phyloP scores from a whole-genome alignment of 1,284 basidiomycete species.

The Fomitiporia mediterranea region DNA sequence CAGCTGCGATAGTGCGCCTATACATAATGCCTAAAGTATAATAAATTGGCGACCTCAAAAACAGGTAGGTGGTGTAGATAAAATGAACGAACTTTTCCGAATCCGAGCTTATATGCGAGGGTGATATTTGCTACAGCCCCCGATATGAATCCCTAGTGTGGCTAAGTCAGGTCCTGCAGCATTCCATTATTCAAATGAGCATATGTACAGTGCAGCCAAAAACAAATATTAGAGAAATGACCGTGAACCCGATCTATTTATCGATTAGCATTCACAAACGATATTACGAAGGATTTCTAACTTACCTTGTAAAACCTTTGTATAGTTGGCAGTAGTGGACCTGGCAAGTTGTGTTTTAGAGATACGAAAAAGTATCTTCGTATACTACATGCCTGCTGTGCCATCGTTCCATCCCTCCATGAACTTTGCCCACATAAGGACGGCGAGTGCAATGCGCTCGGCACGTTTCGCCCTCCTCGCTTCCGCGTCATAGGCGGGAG shows the following conservation, averaged over 20 bases:
- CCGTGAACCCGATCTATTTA: constrained; percentile 37
- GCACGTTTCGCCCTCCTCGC: background rate
- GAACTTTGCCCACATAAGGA: constrained; percentile 30
- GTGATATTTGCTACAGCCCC: constrained; percentile 46
- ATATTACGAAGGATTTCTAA: background rate
- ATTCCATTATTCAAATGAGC: too few species aligned
- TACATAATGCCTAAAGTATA: too few species aligned
- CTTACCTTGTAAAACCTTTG: constrained; percentile 44
- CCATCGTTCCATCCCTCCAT: constrained; percentile 18
- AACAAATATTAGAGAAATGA: constrained; percentile 56
- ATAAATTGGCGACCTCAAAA: background rate
- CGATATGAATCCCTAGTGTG: constrained; percentile 46
- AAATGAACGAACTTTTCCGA: constrained; percentile 43
- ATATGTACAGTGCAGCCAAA: constrained; percentile 43
- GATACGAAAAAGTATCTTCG: too few species aligned
- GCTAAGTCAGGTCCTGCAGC: too few species aligned
- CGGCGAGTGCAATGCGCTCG: constrained; percentile 26
- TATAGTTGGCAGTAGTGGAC: constrained; percentile 14
- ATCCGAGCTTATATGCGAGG: constrained; percentile 47
- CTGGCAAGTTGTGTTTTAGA: too few species aligned
- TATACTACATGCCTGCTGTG: constrained; percentile 1
- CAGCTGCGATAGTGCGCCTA: constrained; percentile 29
- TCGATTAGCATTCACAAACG: background rate
- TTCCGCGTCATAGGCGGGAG: too few species aligned
- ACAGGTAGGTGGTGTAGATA: background rate